phyloP scores from a whole-genome alignment of 108 stramenopile genomes.

The Epithemia pelagica region DNA sequence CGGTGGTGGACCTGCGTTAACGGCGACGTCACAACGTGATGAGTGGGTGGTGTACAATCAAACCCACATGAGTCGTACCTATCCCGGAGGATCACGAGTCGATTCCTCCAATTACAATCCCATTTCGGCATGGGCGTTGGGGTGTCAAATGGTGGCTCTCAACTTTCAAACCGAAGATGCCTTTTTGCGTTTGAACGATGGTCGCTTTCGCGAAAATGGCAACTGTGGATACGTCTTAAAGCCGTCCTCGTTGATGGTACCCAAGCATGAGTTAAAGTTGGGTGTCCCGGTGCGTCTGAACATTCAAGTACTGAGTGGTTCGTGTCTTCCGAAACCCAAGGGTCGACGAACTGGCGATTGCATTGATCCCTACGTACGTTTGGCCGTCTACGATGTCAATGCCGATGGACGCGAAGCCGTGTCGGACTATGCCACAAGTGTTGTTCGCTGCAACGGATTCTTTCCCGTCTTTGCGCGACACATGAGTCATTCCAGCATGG shows the following conservation, averaged over 20 bases:
- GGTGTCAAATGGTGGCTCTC: conserved; percentile 87
- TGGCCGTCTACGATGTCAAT: conserved; percentile 60
- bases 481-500: not conserved
- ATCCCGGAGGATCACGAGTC: conserved; percentile 79
- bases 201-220: conserved; percentile 89
- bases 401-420: conserved; percentile 47
- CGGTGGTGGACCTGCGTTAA: not conserved
- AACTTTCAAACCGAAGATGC: conserved; percentile 89
- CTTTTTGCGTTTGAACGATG: conserved; percentile 82
- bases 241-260: conserved; percentile 39
- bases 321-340: conserved; percentile 76
- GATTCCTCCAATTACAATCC: conserved; percentile 93
- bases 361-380: conserved; percentile 74
- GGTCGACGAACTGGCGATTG: conserved; percentile 64
- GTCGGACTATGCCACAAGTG: conserved; percentile 28
- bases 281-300: conserved; percentile 26
- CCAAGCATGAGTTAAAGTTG: conserved; percentile 14
- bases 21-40: not conserved
- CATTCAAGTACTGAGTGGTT: conserved; percentile 61
- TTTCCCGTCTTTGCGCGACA: conserved; percentile 61
- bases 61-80: conserved; percentile 78
- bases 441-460: conserved; percentile 64
- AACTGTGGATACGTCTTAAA: conserved; percentile 93
- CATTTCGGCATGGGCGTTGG: conserved; percentile 71
- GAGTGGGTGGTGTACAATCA: conserved; percentile 77